A percentile compares a stretch with the other conserved stretches of the same genome.
These are phyloP conservation scores for Cucurbita moschata DNA, from an alignment of 306 rosid genomes.

Conservation along the genomic window DNA sequence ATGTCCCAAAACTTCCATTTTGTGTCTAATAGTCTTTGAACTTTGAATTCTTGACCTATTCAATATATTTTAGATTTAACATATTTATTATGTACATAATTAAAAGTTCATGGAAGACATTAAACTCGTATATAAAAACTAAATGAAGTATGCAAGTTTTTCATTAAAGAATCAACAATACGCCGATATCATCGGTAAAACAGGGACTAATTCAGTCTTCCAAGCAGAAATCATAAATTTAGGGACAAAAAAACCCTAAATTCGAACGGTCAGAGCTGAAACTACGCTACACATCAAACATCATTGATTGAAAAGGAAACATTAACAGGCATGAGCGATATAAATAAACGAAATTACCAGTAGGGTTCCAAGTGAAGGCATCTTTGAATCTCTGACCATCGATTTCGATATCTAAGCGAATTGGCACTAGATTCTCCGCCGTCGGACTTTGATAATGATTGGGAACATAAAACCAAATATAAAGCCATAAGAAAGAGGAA, in stretches of 20 bases:
- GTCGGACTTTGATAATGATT: conserved; percentile 35
- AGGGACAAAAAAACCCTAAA: background rate
- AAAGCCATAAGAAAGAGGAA: background rate
- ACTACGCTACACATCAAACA: background rate
- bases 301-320: background rate
- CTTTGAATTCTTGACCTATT: no score
- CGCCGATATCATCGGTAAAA: background rate
- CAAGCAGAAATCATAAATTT: background rate
- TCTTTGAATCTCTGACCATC: conserved; percentile 70
- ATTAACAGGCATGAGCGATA: background rate
- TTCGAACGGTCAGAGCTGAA: background rate
- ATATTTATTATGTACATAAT: background rate
- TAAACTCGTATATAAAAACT: background rate
- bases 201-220: background rate
- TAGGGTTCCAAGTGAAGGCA: conserved; percentile 90
- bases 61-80: background rate
- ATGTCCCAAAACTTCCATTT: background rate
- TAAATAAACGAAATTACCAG: conserved; percentile 26
- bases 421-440: conserved; percentile 53
- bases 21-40: background rate
- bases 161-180: background rate
- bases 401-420: conserved; percentile 60
- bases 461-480: background rate
- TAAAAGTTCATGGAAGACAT: background rate
- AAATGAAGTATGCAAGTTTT: background rate